phyloP scores from a whole-genome alignment of 768 basidiomycete species.

The Russula emetica region DNA sequence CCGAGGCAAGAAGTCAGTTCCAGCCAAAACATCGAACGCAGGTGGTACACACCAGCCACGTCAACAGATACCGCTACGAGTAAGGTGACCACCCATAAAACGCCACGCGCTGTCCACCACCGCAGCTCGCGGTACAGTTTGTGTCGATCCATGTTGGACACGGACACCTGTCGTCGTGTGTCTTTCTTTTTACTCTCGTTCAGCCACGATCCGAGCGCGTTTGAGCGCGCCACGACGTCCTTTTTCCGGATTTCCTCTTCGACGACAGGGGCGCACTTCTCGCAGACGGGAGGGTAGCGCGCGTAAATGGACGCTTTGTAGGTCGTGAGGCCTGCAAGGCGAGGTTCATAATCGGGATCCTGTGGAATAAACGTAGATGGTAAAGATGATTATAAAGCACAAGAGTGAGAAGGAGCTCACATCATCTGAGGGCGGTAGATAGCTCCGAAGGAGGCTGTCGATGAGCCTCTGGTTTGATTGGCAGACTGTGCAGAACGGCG shows the following conservation, averaged over 20 bases:
- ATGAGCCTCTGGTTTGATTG: slow-evolving; percentile 90
- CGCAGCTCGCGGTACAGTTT: slow-evolving; percentile 48
- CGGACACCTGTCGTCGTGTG: slow-evolving; percentile 47
- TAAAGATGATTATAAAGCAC: slow-evolving; percentile 12
- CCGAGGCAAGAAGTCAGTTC: slow-evolving; percentile 1
- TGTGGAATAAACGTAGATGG: slow-evolving; percentile 33
- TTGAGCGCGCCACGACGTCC: slow-evolving; percentile 76
- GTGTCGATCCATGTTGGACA: slow-evolving; percentile 40
- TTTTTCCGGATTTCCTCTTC: slow-evolving; percentile 76
- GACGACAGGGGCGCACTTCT: slow-evolving; percentile 67
- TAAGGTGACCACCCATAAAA: slow-evolving; percentile 56
- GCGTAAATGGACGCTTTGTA: slow-evolving; percentile 71
- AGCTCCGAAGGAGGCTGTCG: slow-evolving; percentile 82
- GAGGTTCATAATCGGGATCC: slow-evolving; percentile 67
- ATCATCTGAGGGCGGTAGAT: slow-evolving; percentile 65
- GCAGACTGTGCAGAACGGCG: slow-evolving; percentile 81
- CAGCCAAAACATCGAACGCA: not conserved
- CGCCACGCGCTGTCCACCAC: slow-evolving; percentile 67
- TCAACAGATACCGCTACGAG: slow-evolving; percentile 42
- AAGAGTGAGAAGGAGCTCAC: slow-evolving; percentile 42
- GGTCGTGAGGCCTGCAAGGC: slow-evolving; percentile 58
- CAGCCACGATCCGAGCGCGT: slow-evolving; percentile 69
- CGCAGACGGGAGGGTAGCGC: slow-evolving; percentile 88
- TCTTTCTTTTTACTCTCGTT: slow-evolving; percentile 63
- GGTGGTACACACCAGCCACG: slow-evolving; percentile 41